These are phyloP conservation scores for Elymus sibiricus DNA, from an alignment of 176 grass and related monocot genomes.

Conservation along the genomic window DNA sequence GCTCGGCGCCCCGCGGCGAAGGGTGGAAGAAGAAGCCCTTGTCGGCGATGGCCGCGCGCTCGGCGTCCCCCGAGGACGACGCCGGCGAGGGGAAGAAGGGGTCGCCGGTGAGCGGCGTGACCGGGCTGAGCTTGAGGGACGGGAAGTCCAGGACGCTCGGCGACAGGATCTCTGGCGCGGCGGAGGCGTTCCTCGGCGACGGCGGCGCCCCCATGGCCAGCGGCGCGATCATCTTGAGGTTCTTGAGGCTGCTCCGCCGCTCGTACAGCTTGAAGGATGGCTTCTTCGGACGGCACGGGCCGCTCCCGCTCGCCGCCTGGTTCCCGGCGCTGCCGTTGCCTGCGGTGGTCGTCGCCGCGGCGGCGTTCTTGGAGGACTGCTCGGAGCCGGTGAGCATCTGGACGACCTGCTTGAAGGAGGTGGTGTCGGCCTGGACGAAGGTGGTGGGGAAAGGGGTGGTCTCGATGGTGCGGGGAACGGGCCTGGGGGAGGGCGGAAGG, in stretches of 20 bases:
- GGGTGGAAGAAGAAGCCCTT: constrained; percentile 91
- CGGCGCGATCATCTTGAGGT: constrained; percentile 94
- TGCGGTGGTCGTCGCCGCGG: not conserved
- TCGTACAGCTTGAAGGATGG: constrained; percentile 98
- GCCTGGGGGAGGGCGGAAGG: constrained; percentile 30
- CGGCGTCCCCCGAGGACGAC: constrained; percentile 50
- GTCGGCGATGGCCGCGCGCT: constrained; percentile 82
- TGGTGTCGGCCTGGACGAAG: constrained; percentile 88
- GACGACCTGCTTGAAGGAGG: constrained; percentile 97
- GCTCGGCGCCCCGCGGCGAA: constrained; percentile 66
- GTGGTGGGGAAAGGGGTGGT: constrained; percentile 93
- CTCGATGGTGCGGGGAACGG: constrained; percentile 70
- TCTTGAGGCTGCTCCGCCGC: constrained; percentile 77
- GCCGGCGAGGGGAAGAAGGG: constrained; percentile 66
- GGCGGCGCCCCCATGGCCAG: constrained; percentile 53
- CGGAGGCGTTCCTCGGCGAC: constrained; percentile 28
- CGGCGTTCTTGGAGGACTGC: constrained; percentile 34
- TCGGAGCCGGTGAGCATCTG: constrained; percentile 96
- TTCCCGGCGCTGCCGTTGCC: not conserved
- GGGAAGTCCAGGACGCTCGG: constrained; percentile 94
- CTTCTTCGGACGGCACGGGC: constrained; percentile 74
- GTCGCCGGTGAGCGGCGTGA: constrained; percentile 76
- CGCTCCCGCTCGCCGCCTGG: constrained; percentile 28
- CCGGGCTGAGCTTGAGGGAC: constrained; percentile 78
- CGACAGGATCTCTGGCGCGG: constrained; percentile 68